Percentiles rank a stretch among this genome's conserved stretches.
phyloP scores from a whole-genome alignment of 495 filamentous ascomycete genomes.

The Zalerion maritima region DNA sequence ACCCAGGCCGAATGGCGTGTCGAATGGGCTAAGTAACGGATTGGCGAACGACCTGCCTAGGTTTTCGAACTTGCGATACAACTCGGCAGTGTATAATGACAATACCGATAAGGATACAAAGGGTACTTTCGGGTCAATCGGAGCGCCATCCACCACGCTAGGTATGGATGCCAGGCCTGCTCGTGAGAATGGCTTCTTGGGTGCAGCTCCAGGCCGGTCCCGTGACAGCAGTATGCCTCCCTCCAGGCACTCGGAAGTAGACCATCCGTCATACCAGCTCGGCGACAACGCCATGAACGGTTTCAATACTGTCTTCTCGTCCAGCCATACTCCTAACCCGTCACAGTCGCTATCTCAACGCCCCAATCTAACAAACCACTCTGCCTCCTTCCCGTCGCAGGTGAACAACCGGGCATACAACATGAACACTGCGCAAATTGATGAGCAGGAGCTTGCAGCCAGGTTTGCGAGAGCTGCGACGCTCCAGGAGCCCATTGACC shows the following conservation, averaged over 20 bases:
- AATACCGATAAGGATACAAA: too few relatives aligned
- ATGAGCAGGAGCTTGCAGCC: constrained; percentile 6
- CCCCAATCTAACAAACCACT: constrained; percentile 9
- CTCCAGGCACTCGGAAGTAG: constrained; percentile 15
- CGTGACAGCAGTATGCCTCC: constrained; percentile 18
- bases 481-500: constrained; percentile 4
- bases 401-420: constrained; percentile 3
- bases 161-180: too few relatives aligned
- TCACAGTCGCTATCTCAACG: constrained; percentile 11
- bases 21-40: too few relatives aligned
- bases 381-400: constrained; percentile 8
- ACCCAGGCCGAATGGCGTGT: too few relatives aligned
- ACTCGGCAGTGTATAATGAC: too few relatives aligned
- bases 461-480: constrained; percentile 3
- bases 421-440: constrained; percentile 3
- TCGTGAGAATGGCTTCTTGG: too few relatives aligned
- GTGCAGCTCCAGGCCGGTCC: constrained; percentile 6
- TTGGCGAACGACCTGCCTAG: too few relatives aligned
- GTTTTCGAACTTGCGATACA: too few relatives aligned
- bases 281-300: background rate
- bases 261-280: background rate
- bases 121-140: too few relatives aligned
- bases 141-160: too few relatives aligned
- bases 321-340: background rate
- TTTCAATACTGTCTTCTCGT: background rate